A percentile compares a stretch with the other conserved stretches of the same genome.
phyloP scores from a whole-genome alignment of 2,329 filamentous ascomycete genomes.

The Diaporthe sp. region DNA sequence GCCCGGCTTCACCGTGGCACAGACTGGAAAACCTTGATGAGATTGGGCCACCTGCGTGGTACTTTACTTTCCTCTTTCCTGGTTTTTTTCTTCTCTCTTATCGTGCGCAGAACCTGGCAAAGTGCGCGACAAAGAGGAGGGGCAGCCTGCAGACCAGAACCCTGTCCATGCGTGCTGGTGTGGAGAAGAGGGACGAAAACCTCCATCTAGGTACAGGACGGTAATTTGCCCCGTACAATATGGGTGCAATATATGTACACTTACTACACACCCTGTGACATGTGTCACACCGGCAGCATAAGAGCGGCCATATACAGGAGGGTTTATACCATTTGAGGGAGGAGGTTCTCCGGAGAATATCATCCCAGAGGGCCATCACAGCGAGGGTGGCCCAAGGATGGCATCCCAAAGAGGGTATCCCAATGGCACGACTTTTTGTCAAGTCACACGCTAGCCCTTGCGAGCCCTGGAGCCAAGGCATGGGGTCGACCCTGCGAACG shows the following conservation, averaged over 20 bases:
- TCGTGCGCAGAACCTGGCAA: neutral
- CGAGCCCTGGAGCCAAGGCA: neutral
- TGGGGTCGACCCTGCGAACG: conserved; percentile 10
- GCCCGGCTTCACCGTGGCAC: neutral
- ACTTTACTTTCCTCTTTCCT: neutral
- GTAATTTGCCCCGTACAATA: neutral
- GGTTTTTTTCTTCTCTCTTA: neutral
- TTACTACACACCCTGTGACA: neutral
- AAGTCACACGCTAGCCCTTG: conserved; percentile 8
- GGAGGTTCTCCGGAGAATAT: neutral
- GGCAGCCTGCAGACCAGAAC: neutral
- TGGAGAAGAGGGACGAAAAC: neutral
- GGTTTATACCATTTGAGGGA: conserved; percentile 1
- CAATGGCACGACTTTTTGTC: neutral
- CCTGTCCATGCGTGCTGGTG: neutral
- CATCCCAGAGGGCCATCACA: neutral
- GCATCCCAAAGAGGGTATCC: neutral
- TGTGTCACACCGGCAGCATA: neutral
- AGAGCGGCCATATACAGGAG: neutral
- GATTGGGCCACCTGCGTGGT: neutral
- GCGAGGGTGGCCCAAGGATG: no score
- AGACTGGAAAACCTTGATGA: neutral
- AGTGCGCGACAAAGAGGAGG: neutral
- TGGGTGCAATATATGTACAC: neutral
- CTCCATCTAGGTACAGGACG: neutral